These are phyloP conservation scores for Botrytis elliptica DNA, from an alignment of 2,329 filamentous ascomycete species.

Conservation along the genomic window DNA sequence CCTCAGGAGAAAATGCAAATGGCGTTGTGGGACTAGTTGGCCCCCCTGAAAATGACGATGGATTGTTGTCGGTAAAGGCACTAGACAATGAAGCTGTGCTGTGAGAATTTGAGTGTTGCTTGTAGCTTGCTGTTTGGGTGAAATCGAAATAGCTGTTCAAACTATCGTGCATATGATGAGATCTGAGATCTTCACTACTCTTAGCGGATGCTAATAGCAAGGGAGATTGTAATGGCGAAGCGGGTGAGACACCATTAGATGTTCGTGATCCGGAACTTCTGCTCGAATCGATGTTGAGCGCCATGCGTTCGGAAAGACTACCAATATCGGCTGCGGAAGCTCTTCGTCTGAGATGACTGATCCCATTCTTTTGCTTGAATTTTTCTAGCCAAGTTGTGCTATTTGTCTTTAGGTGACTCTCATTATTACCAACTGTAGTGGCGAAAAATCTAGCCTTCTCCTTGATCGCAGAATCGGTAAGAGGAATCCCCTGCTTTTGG, in stretches of 20 bases:
- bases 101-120: constrained; percentile 65
- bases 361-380: constrained; percentile 77
- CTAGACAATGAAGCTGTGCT: constrained; percentile 66
- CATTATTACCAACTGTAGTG: constrained; percentile 66
- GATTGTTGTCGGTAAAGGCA: constrained; percentile 61
- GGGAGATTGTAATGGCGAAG: constrained; percentile 67
- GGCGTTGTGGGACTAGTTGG: constrained; percentile 73
- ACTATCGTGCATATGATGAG: constrained; percentile 45
- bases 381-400: constrained; percentile 85
- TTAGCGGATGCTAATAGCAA: constrained; percentile 68
- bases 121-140: constrained; percentile 48
- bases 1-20: constrained; percentile 74
- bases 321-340: constrained; percentile 61
- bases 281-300: constrained; percentile 54
- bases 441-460: constrained; percentile 84
- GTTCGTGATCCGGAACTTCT: constrained; percentile 59
- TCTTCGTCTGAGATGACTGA: constrained; percentile 48
- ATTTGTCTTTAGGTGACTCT: constrained; percentile 68
- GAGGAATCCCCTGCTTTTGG: constrained; percentile 68
- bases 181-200: constrained; percentile 64
- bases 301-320: constrained; percentile 62
- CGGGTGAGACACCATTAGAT: constrained; percentile 67
- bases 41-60: constrained; percentile 67
- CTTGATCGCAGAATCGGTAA: constrained; percentile 78
- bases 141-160: constrained; percentile 60